Evolutionary conservation across 257 asterid species (phyloP).

Genomic region (Orobanche coerulescens): DNA sequence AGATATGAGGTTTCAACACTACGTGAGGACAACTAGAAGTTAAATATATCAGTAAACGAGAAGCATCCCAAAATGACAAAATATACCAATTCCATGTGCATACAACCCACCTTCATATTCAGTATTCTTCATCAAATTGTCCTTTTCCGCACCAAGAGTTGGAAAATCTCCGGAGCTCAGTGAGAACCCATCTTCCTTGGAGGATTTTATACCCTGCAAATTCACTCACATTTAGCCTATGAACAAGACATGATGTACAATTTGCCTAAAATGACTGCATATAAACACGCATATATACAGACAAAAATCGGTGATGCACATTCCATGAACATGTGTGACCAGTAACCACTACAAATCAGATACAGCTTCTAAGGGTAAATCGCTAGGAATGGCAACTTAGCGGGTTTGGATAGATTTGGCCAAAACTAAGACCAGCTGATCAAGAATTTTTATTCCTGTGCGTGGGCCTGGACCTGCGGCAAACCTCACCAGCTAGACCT

Average conservation of each 20-base stretch:
- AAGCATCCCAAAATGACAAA: conserved; percentile 9
- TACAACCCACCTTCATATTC: conserved; percentile 52
- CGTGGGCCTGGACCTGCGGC: not conserved
- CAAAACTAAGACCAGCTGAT: not conserved
- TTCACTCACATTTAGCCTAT: conserved; percentile 11
- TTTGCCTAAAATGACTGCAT: not conserved
- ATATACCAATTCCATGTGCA: conserved; percentile 3
- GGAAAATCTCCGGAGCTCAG: conserved; percentile 93
- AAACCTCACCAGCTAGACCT: not conserved
- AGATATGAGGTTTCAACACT: conserved; percentile 3
- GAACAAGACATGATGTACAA: conserved; percentile 8
- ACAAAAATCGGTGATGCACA: not conserved
- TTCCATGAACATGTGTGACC: conserved; percentile 9
- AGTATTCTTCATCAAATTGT: conserved; percentile 38
- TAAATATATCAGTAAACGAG: not conserved
- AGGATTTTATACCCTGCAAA: conserved; percentile 60
- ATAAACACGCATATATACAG: conserved; percentile 12
- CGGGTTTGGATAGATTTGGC: not conserved
- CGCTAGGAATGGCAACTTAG: not conserved
- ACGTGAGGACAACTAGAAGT: conserved; percentile 8
- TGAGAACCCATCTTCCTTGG: conserved; percentile 71
- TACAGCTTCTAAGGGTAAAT: conserved; percentile 2
- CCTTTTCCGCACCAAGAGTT: conserved; percentile 71
- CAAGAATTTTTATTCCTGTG: not conserved
- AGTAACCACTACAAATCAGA: too few species aligned